phyloP scores from a whole-genome alignment of 2,329 filamentous ascomycete species.

The Phaeosphaeria sp. region DNA sequence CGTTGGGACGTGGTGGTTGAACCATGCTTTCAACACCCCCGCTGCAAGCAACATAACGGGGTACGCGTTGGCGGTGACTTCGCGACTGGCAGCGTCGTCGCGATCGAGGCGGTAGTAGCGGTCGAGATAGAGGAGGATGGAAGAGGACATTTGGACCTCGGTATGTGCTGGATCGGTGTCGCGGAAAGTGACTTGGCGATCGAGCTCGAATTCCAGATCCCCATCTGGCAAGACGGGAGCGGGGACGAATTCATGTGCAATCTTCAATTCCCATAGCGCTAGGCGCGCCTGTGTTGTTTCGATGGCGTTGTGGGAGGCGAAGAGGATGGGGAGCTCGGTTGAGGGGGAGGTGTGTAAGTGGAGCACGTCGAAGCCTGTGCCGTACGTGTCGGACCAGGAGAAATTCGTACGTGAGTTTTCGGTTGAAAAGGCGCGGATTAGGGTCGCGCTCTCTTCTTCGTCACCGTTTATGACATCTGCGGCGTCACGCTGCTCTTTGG shows the following conservation, averaged over 20 bases:
- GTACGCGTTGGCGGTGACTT: conserved; percentile 27
- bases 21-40: conserved; percentile 22
- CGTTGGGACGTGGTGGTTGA: conserved; percentile 17
- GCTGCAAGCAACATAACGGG: conserved; percentile 21
- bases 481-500: conserved; percentile 69
- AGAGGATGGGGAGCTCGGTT: conserved; percentile 47
- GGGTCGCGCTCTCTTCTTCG: conserved; percentile 65
- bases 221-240: conserved; percentile 24
- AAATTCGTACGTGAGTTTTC: conserved; percentile 80
- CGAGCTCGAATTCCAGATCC: conserved; percentile 14
- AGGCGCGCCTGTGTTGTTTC: conserved; percentile 42
- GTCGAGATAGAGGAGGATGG: conserved; percentile 45
- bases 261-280: conserved; percentile 37
- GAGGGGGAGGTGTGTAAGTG: conserved; percentile 55
- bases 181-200: conserved; percentile 37
- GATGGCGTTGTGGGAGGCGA: conserved; percentile 38
- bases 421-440: conserved; percentile 80
- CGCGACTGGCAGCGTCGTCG: conserved; percentile 24
- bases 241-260: conserved; percentile 20
- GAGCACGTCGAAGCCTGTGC: conserved; percentile 81
- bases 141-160: conserved; percentile 29
- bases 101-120: conserved; percentile 35
- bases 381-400: conserved; percentile 78
- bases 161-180: conserved; percentile 45
- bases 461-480: conserved; percentile 72